Conservation (phyloP, 352 stramenopile genomes). For the Phytopythium aichiense region DNA sequence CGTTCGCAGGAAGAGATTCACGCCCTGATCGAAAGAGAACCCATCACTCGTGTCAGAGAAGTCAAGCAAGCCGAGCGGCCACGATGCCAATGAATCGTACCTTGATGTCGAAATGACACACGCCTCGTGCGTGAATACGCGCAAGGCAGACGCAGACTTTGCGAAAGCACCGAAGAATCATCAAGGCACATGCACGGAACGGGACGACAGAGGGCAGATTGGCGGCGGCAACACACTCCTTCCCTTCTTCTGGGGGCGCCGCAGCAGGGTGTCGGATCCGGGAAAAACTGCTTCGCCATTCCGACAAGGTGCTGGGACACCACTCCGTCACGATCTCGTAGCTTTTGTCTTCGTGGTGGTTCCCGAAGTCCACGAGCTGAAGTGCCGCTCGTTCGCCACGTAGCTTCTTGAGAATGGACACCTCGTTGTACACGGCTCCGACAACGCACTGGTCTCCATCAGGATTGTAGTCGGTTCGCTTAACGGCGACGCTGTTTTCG, state of each 20-base stretch:
- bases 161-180: slow-evolving; percentile 42
- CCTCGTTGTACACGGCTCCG: slow-evolving; percentile 46
- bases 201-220: slow-evolving; percentile 8
- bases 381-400: slow-evolving; percentile 41
- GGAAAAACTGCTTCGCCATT: slow-evolving; percentile 31
- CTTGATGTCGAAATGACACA: slow-evolving; percentile 77
- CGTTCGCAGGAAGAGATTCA: slow-evolving; percentile 58
- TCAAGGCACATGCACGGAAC: slow-evolving; percentile 37
- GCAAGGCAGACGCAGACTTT: slow-evolving; percentile 27
- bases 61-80: background rate
- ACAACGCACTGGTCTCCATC: slow-evolving; percentile 39
- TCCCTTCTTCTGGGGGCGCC: too few relatives aligned
- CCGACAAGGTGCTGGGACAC: slow-evolving; percentile 42
- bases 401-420: slow-evolving; percentile 42
- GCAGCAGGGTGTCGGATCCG: background rate
- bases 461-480: slow-evolving; percentile 45
- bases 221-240: slow-evolving; percentile 11
- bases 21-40: slow-evolving; percentile 21
- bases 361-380: slow-evolving; percentile 61
- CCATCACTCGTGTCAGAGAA: background rate
- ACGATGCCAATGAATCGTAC: slow-evolving; percentile 9
- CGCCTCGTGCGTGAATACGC: slow-evolving; percentile 33
- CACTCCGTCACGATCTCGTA: slow-evolving; percentile 64
- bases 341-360: slow-evolving; percentile 25
- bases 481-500: slow-evolving; percentile 31